Percentiles rank a stretch among this genome's conserved stretches.
Evolutionary conservation across 2,329 filamentous ascomycete species (phyloP).

Genomic region (Sphaerulina populicola): DNA sequence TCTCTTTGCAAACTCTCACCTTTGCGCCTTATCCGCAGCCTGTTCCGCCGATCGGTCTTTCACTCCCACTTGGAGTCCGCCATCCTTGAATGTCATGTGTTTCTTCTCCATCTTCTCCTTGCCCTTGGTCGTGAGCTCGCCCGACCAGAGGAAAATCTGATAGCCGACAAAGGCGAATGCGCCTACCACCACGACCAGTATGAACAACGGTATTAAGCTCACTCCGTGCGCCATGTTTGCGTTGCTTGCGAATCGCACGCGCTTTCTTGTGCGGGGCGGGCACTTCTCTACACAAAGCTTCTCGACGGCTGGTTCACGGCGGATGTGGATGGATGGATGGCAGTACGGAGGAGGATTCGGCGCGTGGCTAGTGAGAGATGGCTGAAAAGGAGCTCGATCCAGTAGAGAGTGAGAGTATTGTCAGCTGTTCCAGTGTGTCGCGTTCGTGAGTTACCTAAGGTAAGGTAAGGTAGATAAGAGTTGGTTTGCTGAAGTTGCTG

Average conservation of each 20-base stretch:
- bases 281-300: too few relatives aligned
- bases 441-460: background rate
- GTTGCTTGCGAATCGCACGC: background rate
- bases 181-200: slow-evolving; percentile 53
- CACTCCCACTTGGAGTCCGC: slow-evolving; percentile 60
- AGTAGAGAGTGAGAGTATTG: too few relatives aligned
- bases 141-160: slow-evolving; percentile 59
- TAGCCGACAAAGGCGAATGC: slow-evolving; percentile 59
- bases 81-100: slow-evolving; percentile 69
- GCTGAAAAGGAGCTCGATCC: background rate
- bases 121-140: slow-evolving; percentile 57
- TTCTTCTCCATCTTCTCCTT: slow-evolving; percentile 64
- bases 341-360: background rate
- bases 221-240: slow-evolving; percentile 16
- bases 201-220: slow-evolving; percentile 54
- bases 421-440: too few relatives aligned
- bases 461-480: too few relatives aligned
- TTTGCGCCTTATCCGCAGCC: slow-evolving; percentile 67
- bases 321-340: too few relatives aligned
- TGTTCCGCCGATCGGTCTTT: slow-evolving; percentile 60
- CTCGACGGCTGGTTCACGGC: too few relatives aligned
- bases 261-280: background rate
- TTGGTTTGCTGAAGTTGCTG: background rate
- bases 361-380: background rate
- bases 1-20: slow-evolving; percentile 21